Conservation (phyloP, 2,329 filamentous ascomycete species). For the Cladobotryum protrusum region DNA sequence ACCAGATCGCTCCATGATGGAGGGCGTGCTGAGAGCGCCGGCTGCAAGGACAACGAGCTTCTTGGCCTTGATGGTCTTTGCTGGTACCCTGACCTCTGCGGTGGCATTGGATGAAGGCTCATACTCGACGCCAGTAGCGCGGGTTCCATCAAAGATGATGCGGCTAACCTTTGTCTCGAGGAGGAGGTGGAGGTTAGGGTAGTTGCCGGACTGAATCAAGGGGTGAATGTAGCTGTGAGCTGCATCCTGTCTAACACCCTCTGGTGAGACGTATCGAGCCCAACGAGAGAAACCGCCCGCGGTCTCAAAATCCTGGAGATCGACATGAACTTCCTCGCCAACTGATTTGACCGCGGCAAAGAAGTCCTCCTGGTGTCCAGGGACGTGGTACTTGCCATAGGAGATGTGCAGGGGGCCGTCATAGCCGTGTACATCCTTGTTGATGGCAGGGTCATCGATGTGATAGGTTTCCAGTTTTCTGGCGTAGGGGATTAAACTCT, state of each 20-base stretch:
- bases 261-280: slow-evolving; percentile 35
- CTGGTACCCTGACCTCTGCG: slow-evolving; percentile 9
- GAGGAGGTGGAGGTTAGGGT: slow-evolving; percentile 55
- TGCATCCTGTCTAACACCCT: slow-evolving; percentile 52
- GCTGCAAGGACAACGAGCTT: slow-evolving; percentile 29
- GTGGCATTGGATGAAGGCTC: slow-evolving; percentile 32
- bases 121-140: slow-evolving; percentile 55
- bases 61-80: slow-evolving; percentile 19
- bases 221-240: slow-evolving; percentile 42
- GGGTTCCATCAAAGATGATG: slow-evolving; percentile 45
- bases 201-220: slow-evolving; percentile 27
- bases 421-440: slow-evolving; percentile 42
- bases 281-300: slow-evolving; percentile 25
- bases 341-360: slow-evolving; percentile 42
- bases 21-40: slow-evolving; percentile 48
- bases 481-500: slow-evolving; percentile 27
- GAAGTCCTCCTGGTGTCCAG: slow-evolving; percentile 41
- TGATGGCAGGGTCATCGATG: slow-evolving; percentile 23
- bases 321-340: slow-evolving; percentile 38
- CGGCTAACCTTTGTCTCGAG: slow-evolving; percentile 49
- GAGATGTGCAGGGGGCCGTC: slow-evolving; percentile 52
- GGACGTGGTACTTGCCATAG: slow-evolving; percentile 38
- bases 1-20: slow-evolving; percentile 56
- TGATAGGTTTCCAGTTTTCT: slow-evolving; percentile 51
- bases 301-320: slow-evolving; percentile 46